Evolutionary conservation across 768 basidiomycete species (phyloP).

Genomic region (Lactarius deliciosus): DNA sequence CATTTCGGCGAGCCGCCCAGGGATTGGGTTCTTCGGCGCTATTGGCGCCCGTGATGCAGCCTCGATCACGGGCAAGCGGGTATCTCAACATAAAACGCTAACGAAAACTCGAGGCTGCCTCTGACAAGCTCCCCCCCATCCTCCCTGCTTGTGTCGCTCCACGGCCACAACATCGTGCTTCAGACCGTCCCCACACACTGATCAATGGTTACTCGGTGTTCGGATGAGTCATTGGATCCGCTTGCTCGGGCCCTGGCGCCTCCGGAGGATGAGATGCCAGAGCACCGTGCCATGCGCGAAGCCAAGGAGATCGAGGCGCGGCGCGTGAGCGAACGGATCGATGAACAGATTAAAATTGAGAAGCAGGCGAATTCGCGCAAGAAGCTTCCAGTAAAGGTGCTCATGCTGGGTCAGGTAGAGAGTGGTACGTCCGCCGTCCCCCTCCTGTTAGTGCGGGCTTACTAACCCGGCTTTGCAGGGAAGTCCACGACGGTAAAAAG

Average conservation of each 20-base stretch:
- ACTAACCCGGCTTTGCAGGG: background rate
- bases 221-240: constrained; percentile 9
- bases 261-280: constrained; percentile 24
- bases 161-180: background rate
- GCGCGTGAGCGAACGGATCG: constrained; percentile 32
- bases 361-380: constrained; percentile 28
- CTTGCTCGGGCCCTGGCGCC: constrained; percentile 4
- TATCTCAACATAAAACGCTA: constrained; percentile 12
- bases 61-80: constrained; percentile 6
- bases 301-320: constrained; percentile 30
- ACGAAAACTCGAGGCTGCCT: too few relatives aligned
- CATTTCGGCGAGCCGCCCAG: background rate
- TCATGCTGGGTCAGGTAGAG: constrained; percentile 32
- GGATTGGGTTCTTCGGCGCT: background rate
- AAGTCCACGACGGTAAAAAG: constrained; percentile 23
- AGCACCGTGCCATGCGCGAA: constrained; percentile 29
- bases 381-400: constrained; percentile 31
- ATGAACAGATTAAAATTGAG: constrained; percentile 29
- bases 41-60: constrained; percentile 8
- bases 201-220: constrained; percentile 13
- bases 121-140: background rate
- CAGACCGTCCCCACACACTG: background rate
- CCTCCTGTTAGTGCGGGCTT: background rate
- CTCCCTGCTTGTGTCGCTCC: background rate
- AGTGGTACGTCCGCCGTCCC: constrained; percentile 20